A percentile compares a stretch with the other conserved stretches of the same genome.
These are phyloP conservation scores for Penicillium ochrochloron DNA, from an alignment of 495 filamentous ascomycete genomes.

Conservation along the genomic window DNA sequence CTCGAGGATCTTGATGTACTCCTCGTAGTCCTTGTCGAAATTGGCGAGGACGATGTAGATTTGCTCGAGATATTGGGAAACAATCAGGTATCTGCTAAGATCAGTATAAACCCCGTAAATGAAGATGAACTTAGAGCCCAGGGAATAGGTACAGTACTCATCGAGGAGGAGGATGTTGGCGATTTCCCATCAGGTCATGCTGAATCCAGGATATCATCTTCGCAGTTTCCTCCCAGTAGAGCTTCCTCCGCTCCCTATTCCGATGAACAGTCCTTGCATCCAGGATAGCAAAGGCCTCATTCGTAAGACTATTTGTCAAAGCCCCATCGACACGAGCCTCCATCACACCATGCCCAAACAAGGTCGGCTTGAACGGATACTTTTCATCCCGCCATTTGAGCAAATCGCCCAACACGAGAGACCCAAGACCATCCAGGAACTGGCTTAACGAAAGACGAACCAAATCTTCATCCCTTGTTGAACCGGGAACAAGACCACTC, in stretches of 20 bases:
- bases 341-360: background rate
- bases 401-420: background rate
- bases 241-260: background rate
- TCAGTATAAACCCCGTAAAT: background rate
- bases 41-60: background rate
- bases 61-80: background rate
- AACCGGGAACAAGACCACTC: background rate
- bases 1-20: background rate
- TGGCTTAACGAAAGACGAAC: background rate
- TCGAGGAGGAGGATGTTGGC: too few species aligned
- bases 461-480: background rate
- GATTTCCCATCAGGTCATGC: background rate
- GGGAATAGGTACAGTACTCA: background rate
- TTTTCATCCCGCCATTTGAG: background rate
- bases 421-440: background rate
- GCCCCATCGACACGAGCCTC: background rate
- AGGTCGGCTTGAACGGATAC: background rate
- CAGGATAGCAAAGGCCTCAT: background rate
- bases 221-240: background rate
- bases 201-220: background rate
- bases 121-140: background rate
- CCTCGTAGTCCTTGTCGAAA: background rate
- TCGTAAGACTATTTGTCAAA: background rate
- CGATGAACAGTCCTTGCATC: background rate
- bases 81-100: background rate